Conservation (phyloP, 495 filamentous ascomycete genomes). For the Aspergillus wentii region DNA sequence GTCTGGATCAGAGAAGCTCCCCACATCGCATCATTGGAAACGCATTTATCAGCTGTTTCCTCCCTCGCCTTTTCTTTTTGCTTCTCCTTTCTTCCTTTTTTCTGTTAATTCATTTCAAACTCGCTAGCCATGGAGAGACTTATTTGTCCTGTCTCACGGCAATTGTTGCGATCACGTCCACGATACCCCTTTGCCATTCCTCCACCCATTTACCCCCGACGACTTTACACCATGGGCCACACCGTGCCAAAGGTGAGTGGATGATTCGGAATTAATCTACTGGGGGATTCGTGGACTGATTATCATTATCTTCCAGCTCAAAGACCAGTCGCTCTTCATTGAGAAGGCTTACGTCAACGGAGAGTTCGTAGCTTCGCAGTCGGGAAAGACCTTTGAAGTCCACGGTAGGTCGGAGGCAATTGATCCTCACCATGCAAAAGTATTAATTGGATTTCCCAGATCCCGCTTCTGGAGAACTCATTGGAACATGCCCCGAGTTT, state of each 20-base stretch:
- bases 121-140: slow-evolving; percentile 33
- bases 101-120: too few species aligned
- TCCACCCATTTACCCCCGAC: slow-evolving; percentile 22
- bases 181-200: slow-evolving; percentile 40
- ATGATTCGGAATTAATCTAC: background rate
- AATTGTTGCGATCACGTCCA: slow-evolving; percentile 30
- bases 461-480: slow-evolving; percentile 71
- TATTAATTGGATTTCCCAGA: slow-evolving; percentile 42
- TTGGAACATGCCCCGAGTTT: slow-evolving; percentile 83
- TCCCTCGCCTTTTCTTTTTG: background rate
- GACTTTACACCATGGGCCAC: slow-evolving; percentile 40
- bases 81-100: background rate
- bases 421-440: background rate
- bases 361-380: slow-evolving; percentile 71
- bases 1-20: too few species aligned
- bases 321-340: slow-evolving; percentile 78
- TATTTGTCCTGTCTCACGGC: slow-evolving; percentile 32
- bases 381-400: slow-evolving; percentile 77
- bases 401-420: slow-evolving; percentile 50
- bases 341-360: slow-evolving; percentile 81
- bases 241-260: slow-evolving; percentile 35
- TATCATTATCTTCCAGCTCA: slow-evolving; percentile 49
- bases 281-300: background rate
- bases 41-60: too few species aligned
- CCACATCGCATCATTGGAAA: too few species aligned